Percentiles rank a stretch among this genome's conserved stretches.
phyloP scores from a whole-genome alignment of 2,329 filamentous ascomycete genomes.

The Xylaria sp. region DNA sequence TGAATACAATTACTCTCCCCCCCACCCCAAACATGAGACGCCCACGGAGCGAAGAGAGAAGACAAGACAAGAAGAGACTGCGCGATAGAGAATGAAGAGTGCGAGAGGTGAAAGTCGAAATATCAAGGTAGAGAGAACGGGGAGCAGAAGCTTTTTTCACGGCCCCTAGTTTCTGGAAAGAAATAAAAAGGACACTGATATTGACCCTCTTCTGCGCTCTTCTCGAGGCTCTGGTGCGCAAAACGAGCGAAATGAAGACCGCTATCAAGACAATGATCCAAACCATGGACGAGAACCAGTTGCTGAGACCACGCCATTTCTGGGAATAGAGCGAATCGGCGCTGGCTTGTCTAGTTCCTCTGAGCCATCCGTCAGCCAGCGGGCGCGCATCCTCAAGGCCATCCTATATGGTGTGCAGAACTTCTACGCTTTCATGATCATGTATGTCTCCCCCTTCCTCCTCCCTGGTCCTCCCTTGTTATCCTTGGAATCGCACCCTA shows the following conservation, averaged over 20 bases:
- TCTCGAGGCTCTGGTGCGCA: constrained; percentile 30
- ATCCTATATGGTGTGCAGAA: constrained; percentile 90
- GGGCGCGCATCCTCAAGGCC: constrained; percentile 81
- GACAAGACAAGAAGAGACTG: constrained; percentile 14
- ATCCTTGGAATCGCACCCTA: not conserved
- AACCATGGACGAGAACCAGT: constrained; percentile 50
- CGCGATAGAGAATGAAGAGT: not conserved
- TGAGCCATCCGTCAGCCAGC: constrained; percentile 61
- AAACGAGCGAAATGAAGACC: constrained; percentile 20
- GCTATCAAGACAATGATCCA: constrained; percentile 32
- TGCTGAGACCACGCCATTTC: constrained; percentile 72
- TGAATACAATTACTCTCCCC: not conserved
- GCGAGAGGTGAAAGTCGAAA: not conserved
- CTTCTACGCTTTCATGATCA: constrained; percentile 99
- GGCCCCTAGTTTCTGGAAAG: constrained; percentile 17
- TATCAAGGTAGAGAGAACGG: constrained; percentile 1
- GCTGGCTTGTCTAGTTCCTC: constrained; percentile 64
- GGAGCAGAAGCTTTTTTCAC: not conserved
- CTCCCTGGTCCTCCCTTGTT: not conserved
- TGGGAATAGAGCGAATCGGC: constrained; percentile 77
- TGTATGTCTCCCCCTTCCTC: constrained; percentile 70
- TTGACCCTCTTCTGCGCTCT: constrained; percentile 27
- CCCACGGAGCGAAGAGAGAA: constrained; percentile 8
- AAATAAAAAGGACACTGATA: constrained; percentile 32
- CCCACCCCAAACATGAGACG: not conserved